Evolutionary conservation across 2,329 filamentous ascomycete genomes (phyloP).

Genomic region (Coniochaeta ligniaria): DNA sequence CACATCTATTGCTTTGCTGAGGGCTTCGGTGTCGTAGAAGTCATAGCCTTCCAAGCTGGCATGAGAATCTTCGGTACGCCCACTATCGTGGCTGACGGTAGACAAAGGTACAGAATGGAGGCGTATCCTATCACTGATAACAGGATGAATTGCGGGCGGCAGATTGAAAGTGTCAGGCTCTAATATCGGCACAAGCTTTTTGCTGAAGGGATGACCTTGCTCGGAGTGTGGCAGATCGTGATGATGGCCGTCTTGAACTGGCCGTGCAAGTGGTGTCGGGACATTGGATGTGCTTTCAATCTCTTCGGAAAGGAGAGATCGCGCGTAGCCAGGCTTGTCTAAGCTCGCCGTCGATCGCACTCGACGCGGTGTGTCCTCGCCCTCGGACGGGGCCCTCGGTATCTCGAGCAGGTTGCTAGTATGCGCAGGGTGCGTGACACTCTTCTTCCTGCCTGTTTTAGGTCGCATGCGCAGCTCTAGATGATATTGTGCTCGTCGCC

Average conservation of each 20-base stretch:
- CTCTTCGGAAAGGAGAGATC: slow-evolving; percentile 46
- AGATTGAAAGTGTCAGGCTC: slow-evolving; percentile 44
- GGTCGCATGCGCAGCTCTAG: slow-evolving; percentile 38
- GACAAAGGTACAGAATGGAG: slow-evolving; percentile 45
- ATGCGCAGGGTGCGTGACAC: slow-evolving; percentile 19
- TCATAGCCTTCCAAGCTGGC: slow-evolving; percentile 54
- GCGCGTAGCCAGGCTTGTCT: slow-evolving; percentile 23
- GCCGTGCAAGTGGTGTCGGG: slow-evolving; percentile 50
- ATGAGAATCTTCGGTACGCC: slow-evolving; percentile 33
- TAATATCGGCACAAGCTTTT: slow-evolving; percentile 37
- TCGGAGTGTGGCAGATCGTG: slow-evolving; percentile 9
- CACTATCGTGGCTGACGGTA: slow-evolving; percentile 41
- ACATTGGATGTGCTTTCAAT: slow-evolving; percentile 58
- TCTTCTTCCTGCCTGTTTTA: slow-evolving; percentile 18
- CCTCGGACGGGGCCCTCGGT: slow-evolving; percentile 16
- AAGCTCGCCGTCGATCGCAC: slow-evolving; percentile 23
- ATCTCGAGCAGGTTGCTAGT: slow-evolving; percentile 17
- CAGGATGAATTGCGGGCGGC: slow-evolving; percentile 34
- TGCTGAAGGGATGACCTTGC: slow-evolving; percentile 21
- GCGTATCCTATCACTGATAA: slow-evolving; percentile 29
- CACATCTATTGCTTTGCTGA: slow-evolving; percentile 45
- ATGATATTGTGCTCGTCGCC: slow-evolving; percentile 49
- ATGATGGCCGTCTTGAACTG: slow-evolving; percentile 31
- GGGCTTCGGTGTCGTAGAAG: slow-evolving; percentile 55
- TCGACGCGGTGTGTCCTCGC: slow-evolving; percentile 30